Conservation (phyloP, 2,329 filamentous ascomycete genomes). For the Colletotrichum theobromicola region DNA sequence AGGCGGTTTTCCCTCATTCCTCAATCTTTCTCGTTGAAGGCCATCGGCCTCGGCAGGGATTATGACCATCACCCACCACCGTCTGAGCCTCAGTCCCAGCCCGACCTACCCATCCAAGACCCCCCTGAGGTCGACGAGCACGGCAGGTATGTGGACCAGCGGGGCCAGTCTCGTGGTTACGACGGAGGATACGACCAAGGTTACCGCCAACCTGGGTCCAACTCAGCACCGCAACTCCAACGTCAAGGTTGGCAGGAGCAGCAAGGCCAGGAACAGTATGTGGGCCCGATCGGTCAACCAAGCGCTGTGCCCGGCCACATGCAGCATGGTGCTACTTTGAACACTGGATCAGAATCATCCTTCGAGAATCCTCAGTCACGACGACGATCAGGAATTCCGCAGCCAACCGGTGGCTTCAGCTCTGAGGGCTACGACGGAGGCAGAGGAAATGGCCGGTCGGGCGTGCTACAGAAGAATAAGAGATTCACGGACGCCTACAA, state of each 20-base stretch:
- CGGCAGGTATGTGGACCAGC: conserved; percentile 37
- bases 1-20: conserved; percentile 76
- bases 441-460: conserved; percentile 18
- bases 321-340: conserved; percentile 50
- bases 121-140: conserved; percentile 43
- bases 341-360: conserved; percentile 60
- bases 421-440: conserved; percentile 48
- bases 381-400: conserved; percentile 44
- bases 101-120: conserved; percentile 58
- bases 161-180: conserved; percentile 18
- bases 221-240: conserved; percentile 33
- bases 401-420: conserved; percentile 45
- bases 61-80: conserved; percentile 49
- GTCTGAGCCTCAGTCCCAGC: conserved; percentile 54
- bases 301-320: conserved; percentile 53
- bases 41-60: conserved; percentile 66
- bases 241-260: conserved; percentile 27
- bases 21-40: conserved; percentile 66
- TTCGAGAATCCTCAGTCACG: conserved; percentile 43
- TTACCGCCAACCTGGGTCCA: conserved; percentile 17
- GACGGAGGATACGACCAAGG: conserved; percentile 19
- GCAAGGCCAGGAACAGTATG: conserved; percentile 42
- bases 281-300: conserved; percentile 36
- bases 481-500: conserved; percentile 92
- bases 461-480: conserved; percentile 78